These are phyloP conservation scores for Penstemon barbatus DNA, from an alignment of 257 asterid genomes.

Conservation along the genomic window DNA sequence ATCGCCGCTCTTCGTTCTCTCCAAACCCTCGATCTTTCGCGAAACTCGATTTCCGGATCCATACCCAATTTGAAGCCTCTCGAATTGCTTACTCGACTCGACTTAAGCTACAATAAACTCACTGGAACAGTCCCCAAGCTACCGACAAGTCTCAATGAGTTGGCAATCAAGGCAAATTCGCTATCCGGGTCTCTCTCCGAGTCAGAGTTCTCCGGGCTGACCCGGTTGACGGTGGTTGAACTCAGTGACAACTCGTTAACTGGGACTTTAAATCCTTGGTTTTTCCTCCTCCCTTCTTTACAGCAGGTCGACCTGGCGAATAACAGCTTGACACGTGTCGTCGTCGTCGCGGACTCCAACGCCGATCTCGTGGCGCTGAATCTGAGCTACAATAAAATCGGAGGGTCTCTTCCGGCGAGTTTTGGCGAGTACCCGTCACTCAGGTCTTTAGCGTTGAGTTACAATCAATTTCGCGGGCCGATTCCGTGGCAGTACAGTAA, in stretches of 20 bases:
- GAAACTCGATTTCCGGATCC: slow-evolving; percentile 55
- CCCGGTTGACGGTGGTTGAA: slow-evolving; percentile 63
- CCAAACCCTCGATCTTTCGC: slow-evolving; percentile 57
- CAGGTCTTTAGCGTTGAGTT: slow-evolving; percentile 58
- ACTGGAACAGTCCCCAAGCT: slow-evolving; percentile 62
- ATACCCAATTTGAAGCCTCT: slow-evolving; percentile 46
- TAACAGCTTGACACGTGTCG: slow-evolving; percentile 47
- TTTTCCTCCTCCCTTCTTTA: slow-evolving; percentile 61
- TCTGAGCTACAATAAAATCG: slow-evolving; percentile 56
- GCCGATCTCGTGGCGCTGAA: slow-evolving; percentile 72
- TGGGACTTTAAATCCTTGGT: slow-evolving; percentile 58
- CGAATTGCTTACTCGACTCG: slow-evolving; percentile 50
- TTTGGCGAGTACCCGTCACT: slow-evolving; percentile 49
- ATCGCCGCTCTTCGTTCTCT: slow-evolving; percentile 47
- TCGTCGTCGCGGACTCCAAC: slow-evolving; percentile 35
- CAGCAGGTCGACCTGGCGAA: slow-evolving; percentile 71
- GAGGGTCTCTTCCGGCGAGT: slow-evolving; percentile 51
- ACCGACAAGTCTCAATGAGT: slow-evolving; percentile 58
- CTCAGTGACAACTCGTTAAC: slow-evolving; percentile 59
- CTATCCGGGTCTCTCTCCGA: slow-evolving; percentile 48
- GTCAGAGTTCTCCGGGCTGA: slow-evolving; percentile 48
- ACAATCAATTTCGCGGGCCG: slow-evolving; percentile 72
- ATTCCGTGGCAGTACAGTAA: slow-evolving; percentile 66
- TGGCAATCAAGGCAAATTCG: slow-evolving; percentile 65
- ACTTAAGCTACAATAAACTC: slow-evolving; percentile 70